Evolutionary conservation across 1,284 basidiomycete genomes (phyloP), one percentile per base, ranked within the genome.

Genomic region (Anthracocystis panici-leucophaei): DNA sequence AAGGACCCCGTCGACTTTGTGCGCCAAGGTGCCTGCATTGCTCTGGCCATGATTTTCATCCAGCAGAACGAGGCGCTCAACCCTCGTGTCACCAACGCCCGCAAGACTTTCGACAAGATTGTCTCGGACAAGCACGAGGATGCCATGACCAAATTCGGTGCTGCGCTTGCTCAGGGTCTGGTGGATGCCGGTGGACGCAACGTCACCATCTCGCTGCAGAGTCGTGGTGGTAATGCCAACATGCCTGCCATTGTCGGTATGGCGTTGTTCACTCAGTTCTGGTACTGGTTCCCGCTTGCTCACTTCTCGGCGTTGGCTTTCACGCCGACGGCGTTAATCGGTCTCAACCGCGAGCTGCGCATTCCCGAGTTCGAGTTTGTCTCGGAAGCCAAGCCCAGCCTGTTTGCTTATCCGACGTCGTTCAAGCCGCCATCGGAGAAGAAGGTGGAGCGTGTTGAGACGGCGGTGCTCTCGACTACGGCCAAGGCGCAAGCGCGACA

Each of bases 231-330:
- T 2, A 80, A 78, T 41, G 76, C 69, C 62, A 85, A 85, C 67
- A 84, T 82, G 79, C 74, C 78, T 5, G 84, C 83, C 5, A 82
- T 85, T 21, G 84, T 85, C n/a, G 82, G 83, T 38, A 84, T 85
- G 84, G 82, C 82, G 29, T 65, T 85, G 44, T 85, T 85, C 56
- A 82, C 81, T 31, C 84, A 85, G 64, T 84, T 84, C 78, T 85
- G 84, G 84, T 85, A 85, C 78, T 85, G 84, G 84, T 85, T 85
- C 83, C 84, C 84, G 23, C 74, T 85, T 42, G 84, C 82, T 8
- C 82, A 83, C 65, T 85, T 85, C 52, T 81, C 82, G 23, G 76
- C 79, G 38, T 69, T 85, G 10, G 83, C 84, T 5, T 84, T 85
- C 40, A 82, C 83, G 25, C 84, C 84, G 9, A 85, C 84, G 16